Conservation (phyloP, 176 grass and related monocot species). For the Oryza meridionalis region DNA sequence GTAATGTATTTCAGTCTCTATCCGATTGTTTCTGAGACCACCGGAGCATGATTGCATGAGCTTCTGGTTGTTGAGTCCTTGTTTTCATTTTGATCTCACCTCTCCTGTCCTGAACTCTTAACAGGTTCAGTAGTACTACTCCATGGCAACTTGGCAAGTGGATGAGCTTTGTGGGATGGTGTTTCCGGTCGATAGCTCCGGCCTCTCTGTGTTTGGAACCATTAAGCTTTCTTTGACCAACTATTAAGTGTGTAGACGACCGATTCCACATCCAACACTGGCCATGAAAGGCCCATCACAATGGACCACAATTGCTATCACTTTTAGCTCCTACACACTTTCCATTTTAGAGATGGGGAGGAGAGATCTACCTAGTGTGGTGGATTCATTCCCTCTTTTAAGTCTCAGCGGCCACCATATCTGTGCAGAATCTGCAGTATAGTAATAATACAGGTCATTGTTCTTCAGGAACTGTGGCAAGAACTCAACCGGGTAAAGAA, state of each 20-base stretch:
- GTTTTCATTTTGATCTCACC: not conserved
- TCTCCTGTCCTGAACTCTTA: not conserved
- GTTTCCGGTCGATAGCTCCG: not conserved
- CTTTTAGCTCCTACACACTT: conserved; percentile 16
- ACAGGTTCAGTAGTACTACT: not conserved
- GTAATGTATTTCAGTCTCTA: not conserved
- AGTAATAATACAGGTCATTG: conserved; percentile 10
- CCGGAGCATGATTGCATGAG: not conserved
- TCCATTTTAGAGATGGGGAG: not conserved
- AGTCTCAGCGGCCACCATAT: not conserved
- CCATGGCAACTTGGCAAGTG: not conserved
- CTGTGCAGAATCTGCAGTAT: not conserved
- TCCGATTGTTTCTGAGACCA: not conserved
- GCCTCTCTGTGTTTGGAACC: not conserved
- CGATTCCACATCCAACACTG: conserved; percentile 27
- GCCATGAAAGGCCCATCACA: conserved; percentile 24
- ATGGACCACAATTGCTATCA: conserved; percentile 15
- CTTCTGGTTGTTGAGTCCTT: not conserved
- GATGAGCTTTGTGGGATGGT: not conserved
- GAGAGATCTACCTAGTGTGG: not conserved
- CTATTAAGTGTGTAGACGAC: conserved; percentile 13
- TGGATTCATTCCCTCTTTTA: not conserved
- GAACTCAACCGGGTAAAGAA: conserved; percentile 7
- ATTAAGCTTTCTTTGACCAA: conserved; percentile 33
- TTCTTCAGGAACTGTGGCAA: not conserved